Conservation (phyloP, 257 asterid species). For the Plantago major region DNA sequence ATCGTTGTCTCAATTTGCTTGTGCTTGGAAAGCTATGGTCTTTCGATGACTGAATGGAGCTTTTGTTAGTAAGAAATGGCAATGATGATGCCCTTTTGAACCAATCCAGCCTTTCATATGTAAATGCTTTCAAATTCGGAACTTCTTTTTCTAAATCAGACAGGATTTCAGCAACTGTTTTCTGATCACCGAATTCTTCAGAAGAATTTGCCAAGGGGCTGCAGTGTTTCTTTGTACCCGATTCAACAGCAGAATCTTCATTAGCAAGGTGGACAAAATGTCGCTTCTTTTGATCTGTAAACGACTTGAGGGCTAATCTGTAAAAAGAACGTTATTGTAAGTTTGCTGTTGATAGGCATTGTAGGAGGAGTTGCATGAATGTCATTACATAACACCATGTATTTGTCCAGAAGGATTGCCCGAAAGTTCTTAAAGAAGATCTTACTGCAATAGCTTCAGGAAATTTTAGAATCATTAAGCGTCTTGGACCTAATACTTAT, state of each 20-base stretch:
- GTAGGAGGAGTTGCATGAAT: too few relatives aligned
- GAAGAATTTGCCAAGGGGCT: conserved; percentile 40
- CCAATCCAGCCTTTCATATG: conserved; percentile 85
- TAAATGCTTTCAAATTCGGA: conserved; percentile 58
- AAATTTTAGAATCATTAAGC: too few relatives aligned
- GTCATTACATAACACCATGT: too few relatives aligned
- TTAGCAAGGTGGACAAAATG: conserved; percentile 83
- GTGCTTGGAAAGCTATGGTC: conserved; percentile 54
- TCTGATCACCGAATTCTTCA: conserved; percentile 50
- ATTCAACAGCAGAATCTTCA: conserved; percentile 41
- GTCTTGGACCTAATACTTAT: too few relatives aligned
- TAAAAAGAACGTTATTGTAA: background rate
- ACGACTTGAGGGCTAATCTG: conserved; percentile 96
- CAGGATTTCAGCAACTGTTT: conserved; percentile 59
- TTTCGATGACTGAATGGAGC: conserved; percentile 44
- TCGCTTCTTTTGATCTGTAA: conserved; percentile 78
- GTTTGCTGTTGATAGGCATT: too few relatives aligned
- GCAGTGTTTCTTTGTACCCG: conserved; percentile 59
- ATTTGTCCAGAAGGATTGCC: too few relatives aligned
- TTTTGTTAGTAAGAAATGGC: conserved; percentile 49
- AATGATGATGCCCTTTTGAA: conserved; percentile 69
- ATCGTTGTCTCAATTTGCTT: conserved; percentile 53
- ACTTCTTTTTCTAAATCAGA: conserved; percentile 60
- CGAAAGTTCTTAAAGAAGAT: too few relatives aligned
- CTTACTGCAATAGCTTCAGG: too few relatives aligned